Conservation (phyloP, 257 asterid species). For the Penstemon eatonii region DNA sequence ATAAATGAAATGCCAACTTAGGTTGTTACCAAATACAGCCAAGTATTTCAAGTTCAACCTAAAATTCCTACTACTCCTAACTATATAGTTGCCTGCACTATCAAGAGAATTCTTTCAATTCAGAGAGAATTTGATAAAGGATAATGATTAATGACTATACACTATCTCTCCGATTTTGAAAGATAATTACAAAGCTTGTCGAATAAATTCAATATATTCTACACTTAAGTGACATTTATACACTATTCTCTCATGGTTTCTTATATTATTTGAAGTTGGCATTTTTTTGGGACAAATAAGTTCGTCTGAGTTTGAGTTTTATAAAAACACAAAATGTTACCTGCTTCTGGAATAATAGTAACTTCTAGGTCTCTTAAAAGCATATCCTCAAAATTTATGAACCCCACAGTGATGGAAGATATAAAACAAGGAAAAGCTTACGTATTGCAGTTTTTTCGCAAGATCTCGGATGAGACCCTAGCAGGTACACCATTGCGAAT, state of each 20-base stretch:
- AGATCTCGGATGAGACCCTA: conserved; percentile 26
- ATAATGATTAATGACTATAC: background rate
- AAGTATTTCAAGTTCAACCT: no score
- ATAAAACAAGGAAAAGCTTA: conserved; percentile 24
- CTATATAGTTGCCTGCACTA: background rate
- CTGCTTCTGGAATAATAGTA: background rate
- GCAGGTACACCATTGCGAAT: conserved; percentile 22
- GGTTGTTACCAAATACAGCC: no score
- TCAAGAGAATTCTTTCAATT: background rate
- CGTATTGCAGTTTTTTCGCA: conserved; percentile 37
- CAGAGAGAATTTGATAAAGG: background rate
- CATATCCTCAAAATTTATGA: background rate
- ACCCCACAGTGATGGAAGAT: conserved; percentile 3
- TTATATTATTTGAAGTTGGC: conserved; percentile 3
- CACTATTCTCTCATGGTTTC: background rate
- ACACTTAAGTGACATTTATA: no score
- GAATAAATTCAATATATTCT: no score
- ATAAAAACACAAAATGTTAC: no score
- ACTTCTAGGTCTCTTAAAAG: background rate
- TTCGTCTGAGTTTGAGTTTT: no score
- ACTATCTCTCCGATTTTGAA: background rate
- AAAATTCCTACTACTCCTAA: background rate
- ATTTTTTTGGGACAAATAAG: background rate
- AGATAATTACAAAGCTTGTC: no score
- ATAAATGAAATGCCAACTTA: background rate